phyloP scores from a whole-genome alignment of 2,329 filamentous ascomycete genomes.

The Ophiostoma pallidulum region DNA sequence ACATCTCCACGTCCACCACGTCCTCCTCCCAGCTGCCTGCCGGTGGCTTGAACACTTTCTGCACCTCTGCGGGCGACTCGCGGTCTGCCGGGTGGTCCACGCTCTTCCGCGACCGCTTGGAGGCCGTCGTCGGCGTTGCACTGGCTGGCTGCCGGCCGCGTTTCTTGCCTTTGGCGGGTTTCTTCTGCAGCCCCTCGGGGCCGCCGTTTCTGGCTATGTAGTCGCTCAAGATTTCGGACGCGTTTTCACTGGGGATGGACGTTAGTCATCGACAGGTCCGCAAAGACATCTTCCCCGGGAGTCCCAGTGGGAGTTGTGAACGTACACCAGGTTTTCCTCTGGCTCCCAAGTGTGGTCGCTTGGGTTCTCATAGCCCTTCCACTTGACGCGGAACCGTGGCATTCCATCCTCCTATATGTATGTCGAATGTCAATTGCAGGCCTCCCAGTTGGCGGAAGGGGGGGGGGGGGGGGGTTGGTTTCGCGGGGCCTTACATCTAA shows the following conservation, averaged over 20 bases:
- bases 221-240: constrained; percentile 49
- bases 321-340: constrained; percentile 55
- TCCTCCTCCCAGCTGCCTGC: constrained; percentile 69
- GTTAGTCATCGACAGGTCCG: no score
- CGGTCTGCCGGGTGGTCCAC: constrained; percentile 39
- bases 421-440: neutral
- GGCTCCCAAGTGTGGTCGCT: constrained; percentile 71
- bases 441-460: no score
- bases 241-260: constrained; percentile 38
- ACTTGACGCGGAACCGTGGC: constrained; percentile 63
- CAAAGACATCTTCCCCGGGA: no score
- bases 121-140: constrained; percentile 23
- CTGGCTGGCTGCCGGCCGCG: constrained; percentile 39
- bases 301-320: neutral
- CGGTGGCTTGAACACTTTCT: constrained; percentile 53
- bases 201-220: constrained; percentile 59
- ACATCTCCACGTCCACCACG: constrained; percentile 60
- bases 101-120: constrained; percentile 39
- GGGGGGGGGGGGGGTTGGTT: neutral
- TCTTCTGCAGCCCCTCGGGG: constrained; percentile 43
- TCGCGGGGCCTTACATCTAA: constrained; percentile 31
- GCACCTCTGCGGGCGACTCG: constrained; percentile 35
- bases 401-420: constrained; percentile 29
- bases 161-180: constrained; percentile 46
- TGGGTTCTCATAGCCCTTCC: constrained; percentile 66